Evolutionary conservation across 768 basidiomycete species (phyloP).

Genomic region (Hypholoma fasciculare): DNA sequence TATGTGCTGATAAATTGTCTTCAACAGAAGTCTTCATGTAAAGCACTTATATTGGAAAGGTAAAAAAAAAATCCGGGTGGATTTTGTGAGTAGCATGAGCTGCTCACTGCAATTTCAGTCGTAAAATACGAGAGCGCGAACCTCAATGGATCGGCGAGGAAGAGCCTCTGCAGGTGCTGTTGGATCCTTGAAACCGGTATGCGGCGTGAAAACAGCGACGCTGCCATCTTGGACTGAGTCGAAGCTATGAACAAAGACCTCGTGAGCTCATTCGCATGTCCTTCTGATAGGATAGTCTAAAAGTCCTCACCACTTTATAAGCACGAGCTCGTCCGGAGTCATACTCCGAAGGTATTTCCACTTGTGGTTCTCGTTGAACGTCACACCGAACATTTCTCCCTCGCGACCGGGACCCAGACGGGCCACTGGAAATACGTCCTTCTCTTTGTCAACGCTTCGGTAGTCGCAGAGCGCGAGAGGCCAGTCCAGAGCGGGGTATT

Average conservation of each 20-base stretch:
- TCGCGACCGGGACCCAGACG: slow-evolving; percentile 48
- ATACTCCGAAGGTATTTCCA: slow-evolving; percentile 55
- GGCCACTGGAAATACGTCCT: slow-evolving; percentile 42
- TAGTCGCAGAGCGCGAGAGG: slow-evolving; percentile 56
- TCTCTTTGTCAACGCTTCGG: slow-evolving; percentile 38
- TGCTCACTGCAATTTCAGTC: slow-evolving; percentile 24
- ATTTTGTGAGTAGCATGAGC: too few species aligned
- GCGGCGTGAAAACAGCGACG: slow-evolving; percentile 58
- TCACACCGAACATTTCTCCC: slow-evolving; percentile 51
- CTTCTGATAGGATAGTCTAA: neutral
- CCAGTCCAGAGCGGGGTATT: slow-evolving; percentile 43
- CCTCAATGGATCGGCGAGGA: slow-evolving; percentile 57
- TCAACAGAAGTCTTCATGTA: too few species aligned
- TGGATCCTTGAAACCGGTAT: slow-evolving; percentile 61
- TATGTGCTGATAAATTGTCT: too few species aligned
- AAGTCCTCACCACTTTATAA: slow-evolving; percentile 41
- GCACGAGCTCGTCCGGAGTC: slow-evolving; percentile 45
- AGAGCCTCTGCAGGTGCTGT: slow-evolving; percentile 49
- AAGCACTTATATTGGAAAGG: too few species aligned
- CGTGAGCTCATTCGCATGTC: neutral
- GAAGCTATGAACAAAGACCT: slow-evolving; percentile 13
- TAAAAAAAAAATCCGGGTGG: too few species aligned
- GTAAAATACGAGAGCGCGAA: slow-evolving; percentile 66
- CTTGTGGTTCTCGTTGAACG: slow-evolving; percentile 43
- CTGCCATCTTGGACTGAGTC: slow-evolving; percentile 40